phyloP scores from a whole-genome alignment of 2,329 filamentous ascomycete genomes.

The Bipolaris oryzae region DNA sequence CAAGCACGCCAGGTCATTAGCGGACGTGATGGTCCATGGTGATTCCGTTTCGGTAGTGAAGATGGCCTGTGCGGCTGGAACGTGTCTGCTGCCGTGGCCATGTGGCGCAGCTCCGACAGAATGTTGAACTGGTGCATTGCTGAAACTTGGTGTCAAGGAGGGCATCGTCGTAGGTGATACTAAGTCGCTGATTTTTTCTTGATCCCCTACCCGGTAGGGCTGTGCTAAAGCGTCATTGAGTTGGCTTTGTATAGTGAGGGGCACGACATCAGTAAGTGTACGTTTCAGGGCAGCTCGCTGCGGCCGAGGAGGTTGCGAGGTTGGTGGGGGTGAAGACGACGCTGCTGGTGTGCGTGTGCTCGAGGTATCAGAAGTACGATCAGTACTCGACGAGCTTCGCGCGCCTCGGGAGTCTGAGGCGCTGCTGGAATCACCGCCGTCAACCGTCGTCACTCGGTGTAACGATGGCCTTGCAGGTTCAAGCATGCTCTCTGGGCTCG shows the following conservation, averaged over 20 bases:
- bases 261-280: constrained; percentile 82
- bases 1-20: constrained; percentile 93
- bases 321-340: constrained; percentile 27
- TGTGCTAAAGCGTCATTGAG: constrained; percentile 84
- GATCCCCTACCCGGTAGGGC: constrained; percentile 70
- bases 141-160: constrained; percentile 44
- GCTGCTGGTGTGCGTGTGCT: constrained; percentile 24
- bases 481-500: constrained; percentile 52
- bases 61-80: constrained; percentile 90
- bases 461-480: constrained; percentile 29
- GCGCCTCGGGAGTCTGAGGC: constrained; percentile 20
- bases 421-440: constrained; percentile 14
- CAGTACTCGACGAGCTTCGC: constrained; percentile 27
- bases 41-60: constrained; percentile 92
- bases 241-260: constrained; percentile 77
- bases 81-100: constrained; percentile 87
- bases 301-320: constrained; percentile 32
- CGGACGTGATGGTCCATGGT: constrained; percentile 94
- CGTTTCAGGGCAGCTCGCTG: constrained; percentile 74
- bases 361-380: constrained; percentile 30
- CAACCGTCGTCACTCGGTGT: constrained; percentile 20
- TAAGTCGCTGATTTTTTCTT: constrained; percentile 51
- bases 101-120: constrained; percentile 61
- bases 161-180: constrained; percentile 56
- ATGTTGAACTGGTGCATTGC: constrained; percentile 42